Evolutionary conservation across 1,139 yeast species (phyloP).

Genomic region (Torulaspora globosa): DNA sequence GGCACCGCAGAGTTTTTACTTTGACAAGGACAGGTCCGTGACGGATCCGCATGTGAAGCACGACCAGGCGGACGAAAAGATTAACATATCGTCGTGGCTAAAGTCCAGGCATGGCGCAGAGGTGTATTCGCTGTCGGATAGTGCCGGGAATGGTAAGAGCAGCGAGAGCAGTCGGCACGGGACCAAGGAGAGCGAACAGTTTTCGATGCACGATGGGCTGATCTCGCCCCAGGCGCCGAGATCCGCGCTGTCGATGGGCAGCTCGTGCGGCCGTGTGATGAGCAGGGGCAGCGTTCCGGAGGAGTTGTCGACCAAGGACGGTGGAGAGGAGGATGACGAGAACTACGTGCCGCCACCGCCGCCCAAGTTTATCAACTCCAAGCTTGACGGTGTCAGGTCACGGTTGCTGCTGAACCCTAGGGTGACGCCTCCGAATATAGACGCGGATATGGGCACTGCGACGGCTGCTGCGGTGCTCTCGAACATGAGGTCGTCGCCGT

Average conservation of each 20-base stretch:
- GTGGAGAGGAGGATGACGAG: constrained; percentile 14
- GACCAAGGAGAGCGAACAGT: constrained; percentile 4
- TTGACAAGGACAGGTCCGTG: constrained; percentile 22
- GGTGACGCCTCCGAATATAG: constrained; percentile 14
- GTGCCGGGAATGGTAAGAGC: constrained; percentile 4
- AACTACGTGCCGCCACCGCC: constrained; percentile 25
- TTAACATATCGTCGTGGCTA: constrained; percentile 29
- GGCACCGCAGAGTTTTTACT: constrained; percentile 28
- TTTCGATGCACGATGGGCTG: constrained; percentile 9
- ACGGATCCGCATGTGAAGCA: constrained; percentile 27
- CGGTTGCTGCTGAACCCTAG: constrained; percentile 29
- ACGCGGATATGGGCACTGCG: constrained; percentile 31
- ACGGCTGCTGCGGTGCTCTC: constrained; percentile 36
- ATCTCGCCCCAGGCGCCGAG: constrained; percentile 17
- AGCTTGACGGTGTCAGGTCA: constrained; percentile 32
- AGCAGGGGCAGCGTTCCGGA: constrained; percentile 7
- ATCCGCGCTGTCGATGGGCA: constrained; percentile 18
- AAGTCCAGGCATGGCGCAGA: constrained; percentile 24
- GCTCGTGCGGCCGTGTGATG: constrained; percentile 12
- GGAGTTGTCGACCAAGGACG: background rate
- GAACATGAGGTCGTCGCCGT: constrained; percentile 36
- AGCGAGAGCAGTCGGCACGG: background rate
- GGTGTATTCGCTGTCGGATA: constrained; percentile 22
- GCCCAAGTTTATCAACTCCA: constrained; percentile 34
- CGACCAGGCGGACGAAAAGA: constrained; percentile 19